These are phyloP conservation scores for Globisporangium irregulare DNA, from an alignment of 352 stramenopile species.

Conservation along the genomic window DNA sequence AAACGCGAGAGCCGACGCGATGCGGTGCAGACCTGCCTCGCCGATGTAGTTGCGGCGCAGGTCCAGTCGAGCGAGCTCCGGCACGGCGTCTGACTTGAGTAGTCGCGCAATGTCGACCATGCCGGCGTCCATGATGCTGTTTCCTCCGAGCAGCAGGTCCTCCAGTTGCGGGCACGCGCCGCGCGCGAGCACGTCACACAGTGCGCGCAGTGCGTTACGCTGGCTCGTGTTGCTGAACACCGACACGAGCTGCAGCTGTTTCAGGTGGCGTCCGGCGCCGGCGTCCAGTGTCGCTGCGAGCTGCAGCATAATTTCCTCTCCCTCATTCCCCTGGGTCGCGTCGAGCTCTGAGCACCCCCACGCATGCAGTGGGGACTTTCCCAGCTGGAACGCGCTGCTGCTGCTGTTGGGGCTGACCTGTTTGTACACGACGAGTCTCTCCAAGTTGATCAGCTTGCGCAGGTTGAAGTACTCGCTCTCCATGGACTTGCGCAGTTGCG, in stretches of 20 bases:
- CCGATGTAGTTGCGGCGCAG: slow-evolving; percentile 73
- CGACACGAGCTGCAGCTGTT: slow-evolving; percentile 63
- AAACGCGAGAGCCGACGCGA: slow-evolving; percentile 34
- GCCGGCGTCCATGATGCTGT: slow-evolving; percentile 61
- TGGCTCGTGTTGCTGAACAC: slow-evolving; percentile 68
- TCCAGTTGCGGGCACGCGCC: slow-evolving; percentile 49
- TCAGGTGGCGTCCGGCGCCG: slow-evolving; percentile 38
- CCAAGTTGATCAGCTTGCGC: slow-evolving; percentile 52
- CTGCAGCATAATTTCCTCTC: slow-evolving; percentile 46
- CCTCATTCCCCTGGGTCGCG: slow-evolving; percentile 48
- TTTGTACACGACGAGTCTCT: slow-evolving; percentile 60
- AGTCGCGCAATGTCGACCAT: slow-evolving; percentile 43
- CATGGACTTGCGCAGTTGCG: slow-evolving; percentile 35
- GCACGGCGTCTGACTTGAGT: slow-evolving; percentile 30
- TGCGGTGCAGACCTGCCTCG: slow-evolving; percentile 44
- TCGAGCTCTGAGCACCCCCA: slow-evolving; percentile 63
- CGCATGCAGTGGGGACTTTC: slow-evolving; percentile 40
- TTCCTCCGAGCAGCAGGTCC: slow-evolving; percentile 62
- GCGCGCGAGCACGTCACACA: slow-evolving; percentile 40
- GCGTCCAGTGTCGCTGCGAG: slow-evolving; percentile 34
- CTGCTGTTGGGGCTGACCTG: slow-evolving; percentile 3
- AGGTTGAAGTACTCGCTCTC: slow-evolving; percentile 19
- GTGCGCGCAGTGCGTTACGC: slow-evolving; percentile 37
- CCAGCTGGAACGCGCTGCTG: neutral
- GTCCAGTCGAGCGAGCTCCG: slow-evolving; percentile 48